Conservation (phyloP, 805 yeast genomes). For the Cyberlindnera americana region DNA sequence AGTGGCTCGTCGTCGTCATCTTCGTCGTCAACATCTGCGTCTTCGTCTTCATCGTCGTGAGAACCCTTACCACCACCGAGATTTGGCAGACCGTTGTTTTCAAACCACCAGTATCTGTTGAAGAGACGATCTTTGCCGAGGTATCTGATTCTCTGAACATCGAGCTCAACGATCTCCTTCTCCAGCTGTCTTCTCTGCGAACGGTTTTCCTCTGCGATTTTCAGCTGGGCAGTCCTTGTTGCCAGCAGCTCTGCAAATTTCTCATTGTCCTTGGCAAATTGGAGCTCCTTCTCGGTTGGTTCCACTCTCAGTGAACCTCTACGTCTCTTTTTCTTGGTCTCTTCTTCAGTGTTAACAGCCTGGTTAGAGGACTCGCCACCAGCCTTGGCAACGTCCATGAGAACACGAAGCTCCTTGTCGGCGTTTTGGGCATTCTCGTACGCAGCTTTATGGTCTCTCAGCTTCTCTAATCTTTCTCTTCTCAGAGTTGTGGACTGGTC, state of each 20-base stretch:
- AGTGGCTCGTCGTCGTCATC: conserved; percentile 45
- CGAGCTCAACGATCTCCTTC: conserved; percentile 59
- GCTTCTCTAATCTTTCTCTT: conserved; percentile 61
- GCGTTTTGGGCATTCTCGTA: conserved; percentile 48
- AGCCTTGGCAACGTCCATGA: conserved; percentile 24
- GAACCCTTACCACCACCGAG: conserved; percentile 35
- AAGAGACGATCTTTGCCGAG: conserved; percentile 81
- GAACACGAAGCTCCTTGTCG: conserved; percentile 38
- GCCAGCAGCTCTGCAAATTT: conserved; percentile 43
- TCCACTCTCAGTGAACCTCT: conserved; percentile 33
- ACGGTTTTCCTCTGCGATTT: conserved; percentile 42
- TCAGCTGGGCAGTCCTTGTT: conserved; percentile 38
- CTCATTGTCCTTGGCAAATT: conserved; percentile 36
- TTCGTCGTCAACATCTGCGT: conserved; percentile 37
- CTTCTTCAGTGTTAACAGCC: conserved; percentile 18
- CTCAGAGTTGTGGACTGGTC: conserved; percentile 61
- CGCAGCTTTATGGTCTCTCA: conserved; percentile 53
- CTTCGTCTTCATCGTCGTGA: conserved; percentile 13
- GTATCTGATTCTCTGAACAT: conserved; percentile 69
- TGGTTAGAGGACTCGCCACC: conserved; percentile 13
- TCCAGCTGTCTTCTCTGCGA: conserved; percentile 53
- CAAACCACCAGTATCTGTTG: conserved; percentile 96
- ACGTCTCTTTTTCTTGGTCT: conserved; percentile 25
- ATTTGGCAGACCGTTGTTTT: conserved; percentile 73
- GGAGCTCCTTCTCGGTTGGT: conserved; percentile 38